Evolutionary conservation across 805 yeast genomes (phyloP).

Genomic region (Suhomyces prunicola): DNA sequence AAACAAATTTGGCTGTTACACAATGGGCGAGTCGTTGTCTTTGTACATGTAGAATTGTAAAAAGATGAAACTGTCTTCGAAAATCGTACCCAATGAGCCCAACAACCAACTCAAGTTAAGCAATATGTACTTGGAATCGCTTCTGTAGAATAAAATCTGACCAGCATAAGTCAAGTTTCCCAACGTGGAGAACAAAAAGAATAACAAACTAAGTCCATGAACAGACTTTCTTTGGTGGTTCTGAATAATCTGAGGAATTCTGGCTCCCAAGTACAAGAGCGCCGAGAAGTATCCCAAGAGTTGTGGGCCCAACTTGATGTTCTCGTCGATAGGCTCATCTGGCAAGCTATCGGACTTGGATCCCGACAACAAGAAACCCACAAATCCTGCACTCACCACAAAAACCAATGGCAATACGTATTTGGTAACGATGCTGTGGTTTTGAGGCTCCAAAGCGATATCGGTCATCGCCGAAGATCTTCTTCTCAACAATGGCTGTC

Average conservation of each 20-base stretch:
- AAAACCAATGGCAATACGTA: constrained; percentile 58
- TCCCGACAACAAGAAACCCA: constrained; percentile 57
- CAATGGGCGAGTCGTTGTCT: constrained; percentile 18
- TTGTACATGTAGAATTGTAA: constrained; percentile 64
- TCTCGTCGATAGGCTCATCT: constrained; percentile 14
- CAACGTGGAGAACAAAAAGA: constrained; percentile 68
- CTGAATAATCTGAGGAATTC: constrained; percentile 78
- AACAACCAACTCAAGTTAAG: constrained; percentile 73
- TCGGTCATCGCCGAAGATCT: constrained; percentile 53
- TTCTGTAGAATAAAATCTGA: constrained; percentile 65
- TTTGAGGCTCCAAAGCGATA: constrained; percentile 45
- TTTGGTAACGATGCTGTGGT: constrained; percentile 45
- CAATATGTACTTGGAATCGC: constrained; percentile 55
- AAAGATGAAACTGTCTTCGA: constrained; percentile 66
- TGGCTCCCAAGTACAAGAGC: constrained; percentile 61
- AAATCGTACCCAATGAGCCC: constrained; percentile 75
- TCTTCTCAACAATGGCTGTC: constrained; percentile 40
- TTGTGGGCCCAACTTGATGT: constrained; percentile 54
- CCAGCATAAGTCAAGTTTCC: constrained; percentile 76
- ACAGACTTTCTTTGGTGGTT: constrained; percentile 77
- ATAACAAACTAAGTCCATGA: constrained; percentile 79
- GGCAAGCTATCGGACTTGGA: constrained; percentile 19
- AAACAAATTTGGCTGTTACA: not conserved
- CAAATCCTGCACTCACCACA: constrained; percentile 59
- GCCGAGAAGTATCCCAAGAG: constrained; percentile 71